A percentile compares a stretch with the other conserved stretches of the same genome.
Conservation (phyloP, 805 yeast genomes). For the Cyberlindnera lachancei region DNA sequence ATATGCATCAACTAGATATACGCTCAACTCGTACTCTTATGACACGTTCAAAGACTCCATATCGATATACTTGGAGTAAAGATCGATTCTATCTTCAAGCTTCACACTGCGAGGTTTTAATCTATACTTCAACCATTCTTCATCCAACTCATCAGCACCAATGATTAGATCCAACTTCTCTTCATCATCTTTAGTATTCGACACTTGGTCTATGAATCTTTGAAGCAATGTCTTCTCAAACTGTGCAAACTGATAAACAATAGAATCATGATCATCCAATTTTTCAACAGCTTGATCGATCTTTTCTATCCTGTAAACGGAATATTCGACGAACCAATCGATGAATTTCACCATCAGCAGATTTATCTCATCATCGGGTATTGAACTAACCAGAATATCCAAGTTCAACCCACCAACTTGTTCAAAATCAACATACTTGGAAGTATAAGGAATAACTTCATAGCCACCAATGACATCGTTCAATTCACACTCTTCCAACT, state of each 20-base stretch:
- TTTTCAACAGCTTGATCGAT: conserved; percentile 2
- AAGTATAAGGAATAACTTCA: conserved; percentile 16
- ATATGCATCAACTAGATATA: too few species aligned
- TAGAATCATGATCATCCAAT: conserved; percentile 5
- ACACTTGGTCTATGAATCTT: conserved; percentile 4
- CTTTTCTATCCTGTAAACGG: conserved; percentile 3
- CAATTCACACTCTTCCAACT: conserved; percentile 12
- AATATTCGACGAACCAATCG: conserved; percentile 13
- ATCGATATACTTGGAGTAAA: conserved; percentile 8
- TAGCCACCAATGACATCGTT: conserved; percentile 18
- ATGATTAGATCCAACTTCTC: conserved; percentile 12
- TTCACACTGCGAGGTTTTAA: conserved; percentile 15
- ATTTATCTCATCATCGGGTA: conserved; percentile 16
- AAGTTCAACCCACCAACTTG: conserved; percentile 10
- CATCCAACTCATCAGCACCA: conserved; percentile 17
- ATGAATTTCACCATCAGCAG: conserved; percentile 15
- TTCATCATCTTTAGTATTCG: conserved; percentile 3
- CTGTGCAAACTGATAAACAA: conserved; percentile 11
- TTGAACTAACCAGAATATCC: conserved; percentile 7
- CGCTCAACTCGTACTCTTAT: too few species aligned
- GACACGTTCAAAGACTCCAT: too few species aligned
- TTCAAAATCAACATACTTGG: conserved; percentile 7
- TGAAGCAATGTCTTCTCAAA: conserved; percentile 12
- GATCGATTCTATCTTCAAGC: conserved; percentile 3
- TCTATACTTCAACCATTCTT: conserved; percentile 19